phyloP scores from a whole-genome alignment of 139 green algal genomes.

The Pseudopediastrum boryanum region DNA sequence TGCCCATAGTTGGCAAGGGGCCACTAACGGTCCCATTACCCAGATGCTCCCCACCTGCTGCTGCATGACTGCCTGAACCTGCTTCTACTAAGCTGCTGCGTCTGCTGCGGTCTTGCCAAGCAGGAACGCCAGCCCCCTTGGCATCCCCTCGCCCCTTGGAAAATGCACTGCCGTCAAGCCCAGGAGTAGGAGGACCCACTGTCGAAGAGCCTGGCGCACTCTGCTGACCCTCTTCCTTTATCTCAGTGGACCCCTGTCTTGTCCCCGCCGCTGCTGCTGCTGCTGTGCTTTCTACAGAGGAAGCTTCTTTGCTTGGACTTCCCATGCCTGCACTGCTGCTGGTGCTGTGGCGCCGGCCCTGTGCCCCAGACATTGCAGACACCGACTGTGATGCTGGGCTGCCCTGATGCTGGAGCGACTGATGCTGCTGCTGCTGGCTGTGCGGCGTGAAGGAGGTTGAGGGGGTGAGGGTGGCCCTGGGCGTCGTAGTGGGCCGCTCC shows the following conservation, averaged over 20 bases:
- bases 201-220: too few relatives aligned
- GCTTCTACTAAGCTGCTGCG: too few relatives aligned
- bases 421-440: conserved; percentile 1
- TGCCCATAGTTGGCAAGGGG: too few relatives aligned
- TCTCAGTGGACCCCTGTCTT: not conserved
- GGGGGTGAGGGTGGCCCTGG: not conserved
- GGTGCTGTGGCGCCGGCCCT: not conserved
- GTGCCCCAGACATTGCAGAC: not conserved
- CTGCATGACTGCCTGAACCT: too few relatives aligned
- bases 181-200: too few relatives aligned
- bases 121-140: too few relatives aligned
- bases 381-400: not conserved
- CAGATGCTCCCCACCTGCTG: too few relatives aligned
- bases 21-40: too few relatives aligned
- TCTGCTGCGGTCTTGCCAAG: too few relatives aligned
- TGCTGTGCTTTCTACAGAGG: not conserved
- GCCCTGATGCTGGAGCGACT: not conserved
- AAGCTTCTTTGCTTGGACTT: not conserved
- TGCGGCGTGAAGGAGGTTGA: not conserved
- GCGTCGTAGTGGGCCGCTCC: not conserved
- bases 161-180: too few relatives aligned
- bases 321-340: not conserved
- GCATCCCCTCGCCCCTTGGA: too few relatives aligned
- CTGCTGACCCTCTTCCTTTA: too few relatives aligned
- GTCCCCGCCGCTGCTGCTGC: not conserved